phyloP scores from a whole-genome alignment of 129 eudicot genomes.

The Tagetes patula region DNA sequence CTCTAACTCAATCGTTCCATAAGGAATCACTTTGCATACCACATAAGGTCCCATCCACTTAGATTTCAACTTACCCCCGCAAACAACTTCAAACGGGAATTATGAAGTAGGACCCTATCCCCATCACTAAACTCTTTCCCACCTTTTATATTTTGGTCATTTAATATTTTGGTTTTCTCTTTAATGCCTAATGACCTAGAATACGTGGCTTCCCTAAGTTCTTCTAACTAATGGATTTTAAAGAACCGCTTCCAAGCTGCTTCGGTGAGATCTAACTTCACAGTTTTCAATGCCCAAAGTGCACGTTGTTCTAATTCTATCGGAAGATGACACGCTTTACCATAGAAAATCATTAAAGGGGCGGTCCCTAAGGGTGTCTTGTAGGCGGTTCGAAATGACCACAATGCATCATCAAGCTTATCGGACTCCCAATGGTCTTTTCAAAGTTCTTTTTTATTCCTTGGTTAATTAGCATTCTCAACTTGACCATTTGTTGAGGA shows the following conservation, averaged over 20 bases:
- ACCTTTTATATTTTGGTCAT: neutral
- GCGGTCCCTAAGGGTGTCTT: too few species aligned
- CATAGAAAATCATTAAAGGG: neutral
- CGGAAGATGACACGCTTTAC: neutral
- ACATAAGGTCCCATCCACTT: too few species aligned
- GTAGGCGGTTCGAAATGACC: neutral
- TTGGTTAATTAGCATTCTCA: too few species aligned
- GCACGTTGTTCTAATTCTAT: neutral
- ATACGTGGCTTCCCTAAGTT: neutral
- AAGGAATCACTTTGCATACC: too few species aligned
- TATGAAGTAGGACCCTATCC: neutral
- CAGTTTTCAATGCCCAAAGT: neutral
- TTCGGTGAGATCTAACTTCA: neutral
- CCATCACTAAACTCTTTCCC: neutral
- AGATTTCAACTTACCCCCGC: neutral
- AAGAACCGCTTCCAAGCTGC: neutral
- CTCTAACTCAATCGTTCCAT: too few species aligned
- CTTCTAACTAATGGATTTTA: neutral
- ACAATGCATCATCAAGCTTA: neutral
- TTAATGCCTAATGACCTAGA: neutral
- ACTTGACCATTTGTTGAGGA: neutral
- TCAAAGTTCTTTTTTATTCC: too few species aligned
- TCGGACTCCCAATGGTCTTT: neutral
- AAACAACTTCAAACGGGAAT: neutral
- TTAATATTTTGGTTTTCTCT: neutral